Evolutionary conservation across 257 asterid species (phyloP), one percentile per base, ranked within the genome.

Genomic region (Ocimum tenuiflorum): DNA sequence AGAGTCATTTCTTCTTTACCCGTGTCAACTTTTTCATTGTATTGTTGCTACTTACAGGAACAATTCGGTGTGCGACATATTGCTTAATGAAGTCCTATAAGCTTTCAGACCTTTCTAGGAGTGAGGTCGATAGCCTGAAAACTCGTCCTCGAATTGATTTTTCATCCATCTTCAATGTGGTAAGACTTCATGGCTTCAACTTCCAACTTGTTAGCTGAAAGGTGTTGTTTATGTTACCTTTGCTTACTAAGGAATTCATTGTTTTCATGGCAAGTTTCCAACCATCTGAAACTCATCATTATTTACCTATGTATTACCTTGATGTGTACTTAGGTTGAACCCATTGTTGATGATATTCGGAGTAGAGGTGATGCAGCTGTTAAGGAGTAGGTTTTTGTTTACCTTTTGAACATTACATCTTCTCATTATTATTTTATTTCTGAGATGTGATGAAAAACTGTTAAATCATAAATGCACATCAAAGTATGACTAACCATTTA

Each of bases 71-170:
- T 75, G 19, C 69, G n/a, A 68, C 81, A 29, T 79, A 42, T 76
- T 86, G 96, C 58, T 79, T 88, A 35, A 92, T 92, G 99, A 89
- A 80, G 86, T 80, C 96, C 18, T 88, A 87, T 60, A 90, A 73
- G 88, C 81, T 92, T 62, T 86, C 95, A 4, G 95, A 89, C 60
- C 99, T 92, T 63, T 70, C 79, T 52, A 75, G 71, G 63, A 75
- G 80, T 1, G 94, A 89, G 94, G 95, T 88, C 74, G 84, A 87
- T 77, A 74, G 76, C 71, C 97, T 92, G 55, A 87, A 86, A 76
- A 77, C 86, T 76, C 99, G 97, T 22, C 97, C 97, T 20, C 89
- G 96, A 18, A 88, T 92, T 68, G 95, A 89, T 71, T 92, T 92
- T 68, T 66, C 88, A 67, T 89, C 97, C 31, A 85, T 89, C 73